Conservation (phyloP, 768 basidiomycete species). For the Rhizopogon vinicolor region DNA sequence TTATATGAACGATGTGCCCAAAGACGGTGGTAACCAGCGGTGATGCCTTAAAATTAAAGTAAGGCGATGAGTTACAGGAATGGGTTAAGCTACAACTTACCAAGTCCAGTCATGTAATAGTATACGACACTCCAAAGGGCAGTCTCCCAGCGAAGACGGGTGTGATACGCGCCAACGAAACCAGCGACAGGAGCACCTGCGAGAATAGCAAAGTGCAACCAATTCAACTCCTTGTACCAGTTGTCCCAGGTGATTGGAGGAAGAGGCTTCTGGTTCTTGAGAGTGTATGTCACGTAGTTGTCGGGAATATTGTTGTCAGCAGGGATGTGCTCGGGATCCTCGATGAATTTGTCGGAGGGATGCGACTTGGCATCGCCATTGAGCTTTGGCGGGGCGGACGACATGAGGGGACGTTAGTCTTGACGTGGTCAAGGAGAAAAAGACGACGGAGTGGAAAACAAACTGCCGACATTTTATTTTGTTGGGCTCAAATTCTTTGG, state of each 20-base stretch:
- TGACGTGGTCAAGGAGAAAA: slow-evolving; percentile 19
- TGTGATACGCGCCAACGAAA: slow-evolving; percentile 65
- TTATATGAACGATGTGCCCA: slow-evolving; percentile 98
- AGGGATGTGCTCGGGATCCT: slow-evolving; percentile 29
- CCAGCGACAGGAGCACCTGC: slow-evolving; percentile 71
- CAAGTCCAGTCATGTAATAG: slow-evolving; percentile 81
- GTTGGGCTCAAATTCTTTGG: slow-evolving; percentile 30
- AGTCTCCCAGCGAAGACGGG: slow-evolving; percentile 69
- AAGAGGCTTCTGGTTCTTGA: slow-evolving; percentile 61
- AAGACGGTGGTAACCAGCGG: slow-evolving; percentile 93
- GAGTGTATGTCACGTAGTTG: slow-evolving; percentile 77
- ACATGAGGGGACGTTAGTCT: slow-evolving; percentile 11
- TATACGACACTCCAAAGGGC: slow-evolving; percentile 60
- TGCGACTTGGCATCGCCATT: not conserved
- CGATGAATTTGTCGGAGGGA: slow-evolving; percentile 12
- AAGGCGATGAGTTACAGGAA: slow-evolving; percentile 34
- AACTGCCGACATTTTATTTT: slow-evolving; percentile 13
- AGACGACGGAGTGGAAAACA: slow-evolving; percentile 1
- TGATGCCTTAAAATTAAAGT: slow-evolving; percentile 52
- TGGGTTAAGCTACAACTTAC: slow-evolving; percentile 41
- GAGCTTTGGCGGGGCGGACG: slow-evolving; percentile 18
- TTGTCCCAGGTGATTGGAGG: slow-evolving; percentile 66
- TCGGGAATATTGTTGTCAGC: slow-evolving; percentile 65
- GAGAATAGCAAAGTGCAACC: slow-evolving; percentile 71
- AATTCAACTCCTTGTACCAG: slow-evolving; percentile 61